Conservation (phyloP, 176 grass and related monocot species). For the Bromus sterilis region DNA sequence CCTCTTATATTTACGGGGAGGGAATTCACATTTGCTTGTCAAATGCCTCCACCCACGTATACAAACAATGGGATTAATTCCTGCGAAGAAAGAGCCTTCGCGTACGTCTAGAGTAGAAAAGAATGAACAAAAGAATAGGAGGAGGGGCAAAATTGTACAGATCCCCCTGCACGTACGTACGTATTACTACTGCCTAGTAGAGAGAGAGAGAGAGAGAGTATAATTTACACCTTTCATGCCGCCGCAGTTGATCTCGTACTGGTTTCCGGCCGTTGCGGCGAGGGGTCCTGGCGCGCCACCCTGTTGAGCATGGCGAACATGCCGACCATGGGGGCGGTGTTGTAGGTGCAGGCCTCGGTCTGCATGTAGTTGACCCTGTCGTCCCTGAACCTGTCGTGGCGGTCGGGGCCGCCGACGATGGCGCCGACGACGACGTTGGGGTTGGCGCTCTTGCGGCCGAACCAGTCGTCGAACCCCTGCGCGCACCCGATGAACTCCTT, state of each 20-base stretch:
- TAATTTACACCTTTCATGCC: constrained; percentile 38
- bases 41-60: constrained; percentile 28
- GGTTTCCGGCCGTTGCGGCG: not conserved
- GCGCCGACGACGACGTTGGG: constrained; percentile 62
- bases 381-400: constrained; percentile 39
- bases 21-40: constrained; percentile 27
- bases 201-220: too few species aligned
- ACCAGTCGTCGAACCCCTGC: constrained; percentile 56
- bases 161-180: not conserved
- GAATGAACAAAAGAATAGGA: constrained; percentile 44
- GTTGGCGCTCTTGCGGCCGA: constrained; percentile 31
- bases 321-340: constrained; percentile 46
- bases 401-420: constrained; percentile 65
- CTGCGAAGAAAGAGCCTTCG: constrained; percentile 28
- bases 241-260: not conserved
- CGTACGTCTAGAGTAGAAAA: constrained; percentile 26
- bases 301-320: constrained; percentile 63
- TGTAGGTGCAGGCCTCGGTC: constrained; percentile 46
- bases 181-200: constrained; percentile 21
- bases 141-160: constrained; percentile 45
- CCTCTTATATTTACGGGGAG: constrained; percentile 31
- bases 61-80: constrained; percentile 47
- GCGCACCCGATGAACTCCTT: constrained; percentile 53
- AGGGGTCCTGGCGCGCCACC: not conserved
- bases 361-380: constrained; percentile 50